Conservation (phyloP, 169 alveolate genomes). For the Plasmodium coatneyi region DNA sequence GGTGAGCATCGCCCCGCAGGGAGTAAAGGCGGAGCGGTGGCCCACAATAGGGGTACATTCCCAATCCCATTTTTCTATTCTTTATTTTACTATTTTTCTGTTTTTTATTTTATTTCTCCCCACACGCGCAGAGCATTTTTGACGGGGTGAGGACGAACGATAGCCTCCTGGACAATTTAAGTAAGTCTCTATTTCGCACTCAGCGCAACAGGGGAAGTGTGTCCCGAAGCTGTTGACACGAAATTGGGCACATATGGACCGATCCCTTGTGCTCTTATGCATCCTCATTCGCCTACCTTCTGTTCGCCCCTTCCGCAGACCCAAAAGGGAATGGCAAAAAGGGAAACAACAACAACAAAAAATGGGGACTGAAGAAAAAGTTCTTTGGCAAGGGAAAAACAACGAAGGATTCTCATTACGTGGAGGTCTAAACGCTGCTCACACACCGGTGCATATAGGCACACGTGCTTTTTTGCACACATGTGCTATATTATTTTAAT, state of each 20-base stretch:
- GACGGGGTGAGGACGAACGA: slow-evolving; percentile 19
- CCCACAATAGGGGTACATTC: neutral
- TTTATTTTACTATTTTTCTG: neutral
- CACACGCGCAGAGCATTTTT: slow-evolving; percentile 25
- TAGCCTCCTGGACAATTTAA: slow-evolving; percentile 30
- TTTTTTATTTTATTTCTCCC: neutral
- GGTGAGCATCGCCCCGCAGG: neutral
- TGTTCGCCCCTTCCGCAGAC: neutral
- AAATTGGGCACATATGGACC: neutral
- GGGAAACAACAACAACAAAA: slow-evolving; percentile 2
- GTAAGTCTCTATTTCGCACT: neutral
- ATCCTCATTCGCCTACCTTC: neutral
- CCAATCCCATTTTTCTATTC: neutral
- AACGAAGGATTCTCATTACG: slow-evolving; percentile 31
- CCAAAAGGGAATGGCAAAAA: slow-evolving; percentile 2
- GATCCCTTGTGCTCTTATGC: neutral
- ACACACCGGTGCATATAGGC: neutral
- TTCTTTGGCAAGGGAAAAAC: slow-evolving; percentile 64
- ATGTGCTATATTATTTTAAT: neutral
- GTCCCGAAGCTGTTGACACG: neutral
- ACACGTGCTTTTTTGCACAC: neutral
- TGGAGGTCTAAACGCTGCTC: neutral
- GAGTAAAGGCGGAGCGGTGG: neutral
- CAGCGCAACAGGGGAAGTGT: neutral
- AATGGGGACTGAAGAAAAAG: slow-evolving; percentile 25